These are phyloP conservation scores for Calendula officinalis DNA, from an alignment of 129 eudicot genomes.

Conservation along the genomic window DNA sequence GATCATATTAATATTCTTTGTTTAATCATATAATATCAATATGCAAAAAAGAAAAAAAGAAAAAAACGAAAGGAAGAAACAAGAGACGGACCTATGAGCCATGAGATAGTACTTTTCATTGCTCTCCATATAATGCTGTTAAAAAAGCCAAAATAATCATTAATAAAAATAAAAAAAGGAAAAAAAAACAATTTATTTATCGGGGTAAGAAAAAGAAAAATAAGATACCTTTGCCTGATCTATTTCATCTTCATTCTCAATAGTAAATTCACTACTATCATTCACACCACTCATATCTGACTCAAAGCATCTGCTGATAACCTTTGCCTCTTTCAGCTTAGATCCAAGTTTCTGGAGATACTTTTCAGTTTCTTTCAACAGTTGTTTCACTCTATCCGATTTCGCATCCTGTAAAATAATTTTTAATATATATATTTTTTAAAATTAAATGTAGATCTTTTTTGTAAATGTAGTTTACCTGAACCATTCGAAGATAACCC, in stretches of 20 bases:
- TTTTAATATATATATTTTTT: background rate
- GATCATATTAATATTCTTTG: background rate
- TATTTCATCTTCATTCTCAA: constrained; percentile 83
- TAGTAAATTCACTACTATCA: constrained; percentile 56
- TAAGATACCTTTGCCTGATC: constrained; percentile 88
- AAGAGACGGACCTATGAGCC: constrained; percentile 80
- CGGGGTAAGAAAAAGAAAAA: constrained; percentile 9
- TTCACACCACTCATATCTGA: constrained; percentile 50
- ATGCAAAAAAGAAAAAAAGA: background rate
- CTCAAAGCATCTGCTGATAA: constrained; percentile 60
- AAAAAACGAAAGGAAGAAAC: constrained; percentile 10
- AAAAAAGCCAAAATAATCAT: constrained; percentile 10
- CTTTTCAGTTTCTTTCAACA: constrained; percentile 92
- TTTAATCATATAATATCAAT: background rate
- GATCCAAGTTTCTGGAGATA: constrained; percentile 94
- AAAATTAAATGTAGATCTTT: background rate
- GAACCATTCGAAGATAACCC: constrained; percentile 98
- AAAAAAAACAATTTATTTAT: background rate
- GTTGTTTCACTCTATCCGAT: constrained; percentile 89
- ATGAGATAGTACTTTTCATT: constrained; percentile 94
- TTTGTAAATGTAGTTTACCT: constrained; percentile 49
- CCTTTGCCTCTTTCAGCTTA: constrained; percentile 82
- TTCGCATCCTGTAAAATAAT: constrained; percentile 72
- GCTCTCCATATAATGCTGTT: constrained; percentile 98
- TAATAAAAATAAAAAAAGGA: constrained; percentile 24